Evolutionary conservation across 257 asterid species (phyloP).

Genomic region (Penstemon davidsonii): DNA sequence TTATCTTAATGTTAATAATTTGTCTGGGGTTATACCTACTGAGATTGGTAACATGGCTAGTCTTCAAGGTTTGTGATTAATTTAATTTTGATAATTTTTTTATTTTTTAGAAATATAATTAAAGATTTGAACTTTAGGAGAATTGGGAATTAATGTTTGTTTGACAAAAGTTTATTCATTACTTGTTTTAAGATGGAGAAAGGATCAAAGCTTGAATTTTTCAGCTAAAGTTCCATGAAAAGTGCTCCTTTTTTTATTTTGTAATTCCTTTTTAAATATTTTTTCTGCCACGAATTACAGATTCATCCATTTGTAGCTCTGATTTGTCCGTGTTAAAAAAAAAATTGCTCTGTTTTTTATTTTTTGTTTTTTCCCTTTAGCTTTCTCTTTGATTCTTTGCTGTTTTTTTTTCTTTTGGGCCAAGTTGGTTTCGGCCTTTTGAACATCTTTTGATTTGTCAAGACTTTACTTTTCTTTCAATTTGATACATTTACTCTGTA

Average conservation of each 20-base stretch:
- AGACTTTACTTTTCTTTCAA: too few species aligned
- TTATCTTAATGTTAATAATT: constrained; percentile 70
- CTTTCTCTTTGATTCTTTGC: not conserved
- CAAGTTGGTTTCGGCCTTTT: too few species aligned
- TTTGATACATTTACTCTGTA: not conserved
- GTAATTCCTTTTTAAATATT: too few species aligned
- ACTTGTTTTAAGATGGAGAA: too few species aligned
- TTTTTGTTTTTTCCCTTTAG: not conserved
- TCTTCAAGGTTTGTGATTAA: constrained; percentile 64
- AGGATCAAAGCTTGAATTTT: too few species aligned
- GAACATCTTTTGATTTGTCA: too few species aligned
- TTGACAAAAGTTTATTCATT: not conserved
- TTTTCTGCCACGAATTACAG: too few species aligned
- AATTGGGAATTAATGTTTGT: not conserved
- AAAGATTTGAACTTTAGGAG: not conserved
- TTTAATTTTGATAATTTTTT: not conserved
- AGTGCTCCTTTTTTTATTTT: too few species aligned
- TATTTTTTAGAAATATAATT: not conserved
- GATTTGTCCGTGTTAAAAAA: too few species aligned
- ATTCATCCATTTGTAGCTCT: too few species aligned
- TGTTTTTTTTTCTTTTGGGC: not conserved
- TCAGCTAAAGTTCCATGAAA: too few species aligned
- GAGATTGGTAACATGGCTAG: constrained; percentile 76
- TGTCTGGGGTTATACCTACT: constrained; percentile 64
- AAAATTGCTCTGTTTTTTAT: too few species aligned